phyloP scores from a whole-genome alignment of 2,329 filamentous ascomycete genomes.

The Trichophyton simii region DNA sequence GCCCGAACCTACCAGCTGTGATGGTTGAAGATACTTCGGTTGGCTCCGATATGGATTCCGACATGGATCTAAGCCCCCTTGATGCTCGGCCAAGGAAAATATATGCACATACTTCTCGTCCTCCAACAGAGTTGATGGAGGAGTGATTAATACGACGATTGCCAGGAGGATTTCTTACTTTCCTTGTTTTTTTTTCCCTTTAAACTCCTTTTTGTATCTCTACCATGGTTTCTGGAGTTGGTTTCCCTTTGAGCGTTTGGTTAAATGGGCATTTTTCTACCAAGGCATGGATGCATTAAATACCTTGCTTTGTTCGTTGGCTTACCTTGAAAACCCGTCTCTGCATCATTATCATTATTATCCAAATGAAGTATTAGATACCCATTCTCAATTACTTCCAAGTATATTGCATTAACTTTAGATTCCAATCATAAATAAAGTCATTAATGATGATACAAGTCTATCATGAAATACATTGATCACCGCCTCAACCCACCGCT shows the following conservation, averaged over 20 bases:
- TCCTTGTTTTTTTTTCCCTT: background rate
- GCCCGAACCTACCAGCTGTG: slow-evolving; percentile 48
- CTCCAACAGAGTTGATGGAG: slow-evolving; percentile 46
- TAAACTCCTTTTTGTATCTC: background rate
- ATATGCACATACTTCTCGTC: slow-evolving; percentile 41
- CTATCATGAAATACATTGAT: background rate
- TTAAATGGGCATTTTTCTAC: background rate
- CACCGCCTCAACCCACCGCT: slow-evolving; percentile 5
- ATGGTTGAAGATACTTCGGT: slow-evolving; percentile 49
- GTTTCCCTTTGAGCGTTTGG: background rate
- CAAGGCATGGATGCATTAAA: background rate
- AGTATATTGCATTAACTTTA: background rate
- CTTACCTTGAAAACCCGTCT: too few species aligned
- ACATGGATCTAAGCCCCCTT: slow-evolving; percentile 31
- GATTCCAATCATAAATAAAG: background rate
- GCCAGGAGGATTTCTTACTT: background rate
- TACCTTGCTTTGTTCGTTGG: background rate
- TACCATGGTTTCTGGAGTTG: background rate
- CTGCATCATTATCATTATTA: background rate
- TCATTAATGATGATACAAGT: background rate
- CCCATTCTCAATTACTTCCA: background rate
- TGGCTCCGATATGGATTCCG: slow-evolving; percentile 34
- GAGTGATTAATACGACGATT: slow-evolving; percentile 11
- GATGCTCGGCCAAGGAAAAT: slow-evolving; percentile 34
- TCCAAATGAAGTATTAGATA: background rate